phyloP scores from a whole-genome alignment of 2,329 filamentous ascomycete genomes.

The Periconia sp. region DNA sequence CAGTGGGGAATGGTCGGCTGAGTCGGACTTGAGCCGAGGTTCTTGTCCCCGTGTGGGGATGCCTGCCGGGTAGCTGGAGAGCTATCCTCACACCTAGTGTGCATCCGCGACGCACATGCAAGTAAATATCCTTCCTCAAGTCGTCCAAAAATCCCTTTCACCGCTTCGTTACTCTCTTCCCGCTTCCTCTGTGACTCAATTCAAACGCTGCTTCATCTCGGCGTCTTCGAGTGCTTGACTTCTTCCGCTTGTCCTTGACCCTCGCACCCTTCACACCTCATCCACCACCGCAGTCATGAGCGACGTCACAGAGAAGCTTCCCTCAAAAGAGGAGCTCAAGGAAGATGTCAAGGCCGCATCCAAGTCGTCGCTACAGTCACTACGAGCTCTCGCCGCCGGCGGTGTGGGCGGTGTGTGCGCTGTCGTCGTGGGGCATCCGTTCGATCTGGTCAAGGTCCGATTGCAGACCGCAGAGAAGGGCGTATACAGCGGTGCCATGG shows the following conservation, averaged over 20 bases:
- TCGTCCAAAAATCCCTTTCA: not conserved
- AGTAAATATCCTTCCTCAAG: not conserved
- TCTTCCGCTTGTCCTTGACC: no score
- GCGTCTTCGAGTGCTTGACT: no score
- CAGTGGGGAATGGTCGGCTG: not conserved
- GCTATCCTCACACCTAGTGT: not conserved
- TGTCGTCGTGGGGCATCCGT: constrained; percentile 90
- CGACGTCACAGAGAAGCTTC: constrained; percentile 28
- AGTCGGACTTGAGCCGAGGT: not conserved
- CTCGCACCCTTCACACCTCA: not conserved
- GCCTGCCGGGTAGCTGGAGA: not conserved
- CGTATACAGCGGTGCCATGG: constrained; percentile 85
- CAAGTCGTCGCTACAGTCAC: constrained; percentile 60
- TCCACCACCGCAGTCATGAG: not conserved
- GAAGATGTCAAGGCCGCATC: constrained; percentile 54
- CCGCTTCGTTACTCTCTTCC: not conserved
- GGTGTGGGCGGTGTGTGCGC: constrained; percentile 93
- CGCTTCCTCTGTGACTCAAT: not conserved
- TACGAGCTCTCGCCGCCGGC: constrained; percentile 84
- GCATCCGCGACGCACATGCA: not conserved
- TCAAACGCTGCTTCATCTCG: not conserved
- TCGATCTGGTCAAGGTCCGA: constrained; percentile 96
- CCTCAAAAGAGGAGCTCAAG: constrained; percentile 50
- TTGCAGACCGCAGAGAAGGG: constrained; percentile 94
- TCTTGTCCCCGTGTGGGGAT: not conserved